A percentile compares a stretch with the other conserved stretches of the same genome.
phyloP scores from a whole-genome alignment of 305 asterid genomes.

The Solanum hybrid region DNA sequence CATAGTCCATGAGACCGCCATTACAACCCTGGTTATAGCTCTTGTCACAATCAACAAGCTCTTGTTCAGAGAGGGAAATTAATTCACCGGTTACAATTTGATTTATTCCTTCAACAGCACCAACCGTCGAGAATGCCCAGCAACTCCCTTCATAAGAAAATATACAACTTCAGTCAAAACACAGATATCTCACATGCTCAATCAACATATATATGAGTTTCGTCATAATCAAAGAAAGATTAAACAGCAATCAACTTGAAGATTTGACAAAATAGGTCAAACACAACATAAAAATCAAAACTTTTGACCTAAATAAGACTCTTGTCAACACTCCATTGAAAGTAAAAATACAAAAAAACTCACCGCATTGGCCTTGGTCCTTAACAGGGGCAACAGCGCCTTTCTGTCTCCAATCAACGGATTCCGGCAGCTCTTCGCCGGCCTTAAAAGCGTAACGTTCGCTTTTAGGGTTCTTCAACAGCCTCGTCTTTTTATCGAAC shows the following conservation, averaged over 20 bases:
- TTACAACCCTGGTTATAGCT: conserved; percentile 56
- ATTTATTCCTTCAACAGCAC: conserved; percentile 77
- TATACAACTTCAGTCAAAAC: not conserved
- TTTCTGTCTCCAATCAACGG: conserved; percentile 71
- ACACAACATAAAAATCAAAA: not conserved
- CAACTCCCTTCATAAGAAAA: conserved; percentile 57
- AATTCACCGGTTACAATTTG: conserved; percentile 62
- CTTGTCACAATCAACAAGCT: conserved; percentile 64
- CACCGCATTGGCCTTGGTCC: conserved; percentile 88
- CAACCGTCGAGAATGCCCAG: conserved; percentile 86
- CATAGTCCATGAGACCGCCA: conserved; percentile 75
- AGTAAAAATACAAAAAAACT: not conserved
- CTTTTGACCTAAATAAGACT: not conserved
- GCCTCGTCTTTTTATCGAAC: conserved; percentile 21
- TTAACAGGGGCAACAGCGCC: conserved; percentile 77
- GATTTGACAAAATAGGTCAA: not conserved
- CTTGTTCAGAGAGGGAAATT: conserved; percentile 62
- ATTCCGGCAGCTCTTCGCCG: conserved; percentile 50
- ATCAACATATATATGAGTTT: not conserved
- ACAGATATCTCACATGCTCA: not conserved
- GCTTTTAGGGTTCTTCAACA: conserved; percentile 16
- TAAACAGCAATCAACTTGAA: not conserved
- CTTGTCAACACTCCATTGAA: not conserved
- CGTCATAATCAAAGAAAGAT: not conserved
- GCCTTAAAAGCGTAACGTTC: conserved; percentile 37